phyloP scores from a whole-genome alignment of 192 early-diverging fungal species.

The Linderina pennispora region DNA sequence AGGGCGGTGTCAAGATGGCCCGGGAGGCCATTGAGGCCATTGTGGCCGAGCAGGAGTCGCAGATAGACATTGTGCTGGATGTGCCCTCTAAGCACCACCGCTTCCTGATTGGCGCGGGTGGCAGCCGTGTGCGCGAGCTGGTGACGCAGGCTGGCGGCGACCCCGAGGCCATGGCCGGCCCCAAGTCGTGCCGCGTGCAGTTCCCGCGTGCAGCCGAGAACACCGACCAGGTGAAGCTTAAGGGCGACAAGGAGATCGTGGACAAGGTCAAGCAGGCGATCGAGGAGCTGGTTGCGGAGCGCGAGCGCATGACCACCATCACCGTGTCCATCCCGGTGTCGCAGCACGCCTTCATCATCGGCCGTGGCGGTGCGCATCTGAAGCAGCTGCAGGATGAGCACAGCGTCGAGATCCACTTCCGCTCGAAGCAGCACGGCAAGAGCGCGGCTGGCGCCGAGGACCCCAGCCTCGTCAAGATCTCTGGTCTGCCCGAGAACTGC shows the following conservation, averaged over 20 bases:
- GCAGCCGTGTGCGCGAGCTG: constrained; percentile 57
- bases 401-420: constrained; percentile 62
- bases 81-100: constrained; percentile 56
- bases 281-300: constrained; percentile 46
- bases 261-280: constrained; percentile 45
- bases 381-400: constrained; percentile 62
- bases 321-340: constrained; percentile 61
- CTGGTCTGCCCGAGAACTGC: constrained; percentile 52
- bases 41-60: constrained; percentile 53
- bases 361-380: constrained; percentile 66
- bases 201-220: constrained; percentile 50
- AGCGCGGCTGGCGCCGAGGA: constrained; percentile 7
- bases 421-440: background rate
- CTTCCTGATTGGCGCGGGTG: constrained; percentile 60
- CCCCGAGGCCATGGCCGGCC: constrained; percentile 45
- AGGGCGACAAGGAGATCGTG: constrained; percentile 56
- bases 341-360: constrained; percentile 77
- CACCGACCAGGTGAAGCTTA: constrained; percentile 55
- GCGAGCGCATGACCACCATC: constrained; percentile 54
- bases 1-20: constrained; percentile 49
- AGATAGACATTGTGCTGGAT: constrained; percentile 44
- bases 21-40: constrained; percentile 54
- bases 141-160: constrained; percentile 53
- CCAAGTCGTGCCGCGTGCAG: constrained; percentile 51
- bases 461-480: constrained; percentile 45